These are phyloP conservation scores for Trichaptum fuscoviolaceum DNA, from an alignment of 768 basidiomycete genomes.

Conservation along the genomic window DNA sequence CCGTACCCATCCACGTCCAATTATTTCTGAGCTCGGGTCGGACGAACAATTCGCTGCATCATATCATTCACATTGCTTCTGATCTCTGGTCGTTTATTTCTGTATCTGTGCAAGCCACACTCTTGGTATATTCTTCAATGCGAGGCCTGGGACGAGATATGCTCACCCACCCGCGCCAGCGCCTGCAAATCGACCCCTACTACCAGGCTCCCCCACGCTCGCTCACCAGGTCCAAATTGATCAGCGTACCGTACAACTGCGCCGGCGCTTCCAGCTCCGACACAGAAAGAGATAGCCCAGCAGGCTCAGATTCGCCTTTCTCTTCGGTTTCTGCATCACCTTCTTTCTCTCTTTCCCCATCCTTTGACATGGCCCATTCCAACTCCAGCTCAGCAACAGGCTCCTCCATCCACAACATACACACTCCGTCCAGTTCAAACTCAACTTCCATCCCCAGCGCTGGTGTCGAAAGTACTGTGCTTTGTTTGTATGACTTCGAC, in stretches of 20 bases:
- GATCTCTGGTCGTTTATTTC: neutral
- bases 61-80: neutral
- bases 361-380: neutral
- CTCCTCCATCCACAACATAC: neutral
- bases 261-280: neutral
- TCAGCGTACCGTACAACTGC: conserved; percentile 1
- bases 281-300: neutral
- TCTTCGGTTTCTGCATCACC: neutral
- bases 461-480: conserved; percentile 42
- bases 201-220: neutral
- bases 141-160: neutral
- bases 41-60: neutral
- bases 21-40: neutral
- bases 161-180: neutral
- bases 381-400: neutral
- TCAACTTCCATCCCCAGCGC: conserved; percentile 1
- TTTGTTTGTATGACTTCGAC: conserved; percentile 66
- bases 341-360: conserved; percentile 1
- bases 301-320: conserved; percentile 1
- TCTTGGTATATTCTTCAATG: neutral
- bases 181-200: neutral
- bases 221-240: neutral
- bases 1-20: neutral
- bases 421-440: neutral
- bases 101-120: neutral